A percentile compares a stretch with the other conserved stretches of the same genome.
phyloP scores from a whole-genome alignment of 495 filamentous ascomycete species.

The Penicillium turbatum region DNA sequence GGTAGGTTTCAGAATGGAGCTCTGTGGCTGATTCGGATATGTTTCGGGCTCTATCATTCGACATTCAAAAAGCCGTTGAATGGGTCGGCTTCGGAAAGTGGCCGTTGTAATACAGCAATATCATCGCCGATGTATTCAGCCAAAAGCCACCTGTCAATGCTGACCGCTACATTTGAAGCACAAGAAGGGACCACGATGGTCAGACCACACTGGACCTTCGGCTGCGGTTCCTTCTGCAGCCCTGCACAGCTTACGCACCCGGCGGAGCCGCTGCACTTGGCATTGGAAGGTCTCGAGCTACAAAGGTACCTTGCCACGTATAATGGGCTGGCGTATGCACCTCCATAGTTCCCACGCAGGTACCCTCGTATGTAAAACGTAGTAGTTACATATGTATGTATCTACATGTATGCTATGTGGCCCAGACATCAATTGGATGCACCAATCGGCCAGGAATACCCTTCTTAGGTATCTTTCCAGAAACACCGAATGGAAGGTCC shows the following conservation, averaged over 20 bases:
- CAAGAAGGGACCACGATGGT: background rate
- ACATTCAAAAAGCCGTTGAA: background rate
- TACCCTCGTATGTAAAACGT: background rate
- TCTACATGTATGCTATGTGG: background rate
- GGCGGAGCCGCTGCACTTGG: background rate
- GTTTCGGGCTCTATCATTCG: background rate
- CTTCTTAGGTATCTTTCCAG: slow-evolving; percentile 11
- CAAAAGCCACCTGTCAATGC: background rate
- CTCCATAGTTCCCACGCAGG: background rate
- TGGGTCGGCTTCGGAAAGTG: background rate
- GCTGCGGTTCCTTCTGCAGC: background rate
- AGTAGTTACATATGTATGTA: background rate
- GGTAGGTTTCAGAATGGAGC: background rate
- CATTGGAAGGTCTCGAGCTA: background rate
- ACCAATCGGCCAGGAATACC: background rate
- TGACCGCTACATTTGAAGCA: background rate
- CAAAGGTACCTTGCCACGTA: background rate
- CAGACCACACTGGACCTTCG: background rate
- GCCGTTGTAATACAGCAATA: background rate
- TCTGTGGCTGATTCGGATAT: background rate
- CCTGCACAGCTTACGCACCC: background rate
- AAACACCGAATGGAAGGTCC: background rate
- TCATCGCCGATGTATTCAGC: background rate
- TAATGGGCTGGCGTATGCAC: background rate
- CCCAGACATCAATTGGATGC: background rate